A percentile compares a stretch with the other conserved stretches of the same genome.
Conservation (phyloP, 2,329 filamentous ascomycete species). For the Colletotrichum neosansevieriae region DNA sequence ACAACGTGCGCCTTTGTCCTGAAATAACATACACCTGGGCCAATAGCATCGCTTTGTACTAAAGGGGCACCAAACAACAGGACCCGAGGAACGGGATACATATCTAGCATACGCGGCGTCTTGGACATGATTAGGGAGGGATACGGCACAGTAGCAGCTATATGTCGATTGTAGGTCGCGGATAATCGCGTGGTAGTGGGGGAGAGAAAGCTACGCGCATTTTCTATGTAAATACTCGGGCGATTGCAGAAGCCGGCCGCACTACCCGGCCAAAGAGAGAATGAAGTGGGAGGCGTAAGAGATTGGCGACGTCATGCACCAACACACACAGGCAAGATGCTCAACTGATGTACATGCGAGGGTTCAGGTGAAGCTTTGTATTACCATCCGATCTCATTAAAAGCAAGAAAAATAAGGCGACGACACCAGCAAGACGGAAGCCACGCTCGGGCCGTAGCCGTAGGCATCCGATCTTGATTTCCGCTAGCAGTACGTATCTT, state of each 20-base stretch:
- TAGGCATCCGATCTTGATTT: no score
- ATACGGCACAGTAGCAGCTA: background rate
- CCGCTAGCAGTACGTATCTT: background rate
- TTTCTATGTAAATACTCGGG: background rate
- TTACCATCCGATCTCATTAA: no score
- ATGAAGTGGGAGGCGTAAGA: no score
- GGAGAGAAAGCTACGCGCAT: background rate
- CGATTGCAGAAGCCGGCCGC: no score
- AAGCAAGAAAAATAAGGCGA: no score
- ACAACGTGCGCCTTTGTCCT: slow-evolving; percentile 5
- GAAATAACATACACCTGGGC: background rate
- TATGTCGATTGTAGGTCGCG: background rate
- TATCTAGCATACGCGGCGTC: slow-evolving; percentile 4
- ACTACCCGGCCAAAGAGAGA: no score
- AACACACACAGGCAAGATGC: no score
- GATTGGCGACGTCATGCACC: no score
- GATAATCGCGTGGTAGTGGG: background rate
- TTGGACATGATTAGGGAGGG: slow-evolving; percentile 1
- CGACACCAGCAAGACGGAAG: no score
- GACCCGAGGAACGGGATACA: background rate
- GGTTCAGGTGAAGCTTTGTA: no score
- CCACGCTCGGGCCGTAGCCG: no score
- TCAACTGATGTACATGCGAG: no score
- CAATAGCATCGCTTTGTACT: background rate
- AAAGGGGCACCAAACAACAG: background rate